Conservation (phyloP, 164 flowering plant species). For the Macadamia integrifolia region DNA sequence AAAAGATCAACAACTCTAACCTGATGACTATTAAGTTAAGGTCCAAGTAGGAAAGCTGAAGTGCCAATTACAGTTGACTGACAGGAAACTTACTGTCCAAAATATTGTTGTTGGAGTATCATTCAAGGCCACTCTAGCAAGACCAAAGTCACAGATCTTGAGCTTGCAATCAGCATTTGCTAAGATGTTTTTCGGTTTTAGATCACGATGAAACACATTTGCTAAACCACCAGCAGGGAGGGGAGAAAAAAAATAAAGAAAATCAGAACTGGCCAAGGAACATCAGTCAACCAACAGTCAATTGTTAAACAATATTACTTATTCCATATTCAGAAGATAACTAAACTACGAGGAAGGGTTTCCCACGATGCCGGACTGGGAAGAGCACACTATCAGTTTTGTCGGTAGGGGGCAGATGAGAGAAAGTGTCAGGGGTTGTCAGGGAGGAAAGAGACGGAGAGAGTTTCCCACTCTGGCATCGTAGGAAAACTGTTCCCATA, state of each 20-base stretch:
- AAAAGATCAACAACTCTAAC: background rate
- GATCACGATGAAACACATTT: constrained; percentile 83
- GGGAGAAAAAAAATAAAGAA: constrained; percentile 4
- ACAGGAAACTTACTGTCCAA: constrained; percentile 65
- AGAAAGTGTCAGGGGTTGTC: too few species aligned
- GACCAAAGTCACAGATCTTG: constrained; percentile 89
- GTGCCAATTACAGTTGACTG: background rate
- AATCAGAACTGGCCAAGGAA: background rate
- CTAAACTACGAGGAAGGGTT: too few species aligned
- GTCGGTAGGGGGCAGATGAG: too few species aligned
- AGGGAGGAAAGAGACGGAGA: background rate
- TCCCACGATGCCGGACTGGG: too few species aligned
- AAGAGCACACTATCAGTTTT: too few species aligned
- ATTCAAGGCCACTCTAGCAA: constrained; percentile 85
- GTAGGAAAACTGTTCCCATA: too few species aligned
- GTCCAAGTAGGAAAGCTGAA: background rate
- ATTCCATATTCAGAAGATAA: too few species aligned
- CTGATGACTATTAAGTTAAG: background rate
- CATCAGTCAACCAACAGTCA: background rate
- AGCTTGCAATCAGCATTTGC: constrained; percentile 94
- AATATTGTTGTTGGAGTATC: constrained; percentile 89
- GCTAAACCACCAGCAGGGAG: constrained; percentile 29
- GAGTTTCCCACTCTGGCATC: too few species aligned
- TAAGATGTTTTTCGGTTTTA: constrained; percentile 83
- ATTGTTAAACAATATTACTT: too few species aligned